These are phyloP conservation scores for Prunus armeniaca DNA, from an alignment of 306 rosid species.

Conservation along the genomic window DNA sequence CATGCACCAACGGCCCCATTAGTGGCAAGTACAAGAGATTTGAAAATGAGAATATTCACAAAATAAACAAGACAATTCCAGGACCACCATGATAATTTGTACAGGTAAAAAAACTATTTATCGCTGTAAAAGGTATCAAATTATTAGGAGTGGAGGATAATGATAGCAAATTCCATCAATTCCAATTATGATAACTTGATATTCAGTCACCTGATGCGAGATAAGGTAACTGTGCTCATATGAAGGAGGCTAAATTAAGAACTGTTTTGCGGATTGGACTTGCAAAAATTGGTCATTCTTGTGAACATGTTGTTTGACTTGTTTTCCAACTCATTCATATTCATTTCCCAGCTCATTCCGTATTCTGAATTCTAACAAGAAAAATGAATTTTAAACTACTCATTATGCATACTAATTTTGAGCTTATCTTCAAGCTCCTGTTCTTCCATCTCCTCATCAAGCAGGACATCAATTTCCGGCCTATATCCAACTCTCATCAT, in stretches of 20 bases:
- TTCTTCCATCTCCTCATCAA: slow-evolving; percentile 40
- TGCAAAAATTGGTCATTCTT: too few relatives aligned
- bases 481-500: slow-evolving; percentile 59
- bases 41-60: neutral
- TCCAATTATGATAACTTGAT: neutral
- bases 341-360: too few relatives aligned
- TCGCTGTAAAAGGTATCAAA: neutral
- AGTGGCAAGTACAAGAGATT: neutral
- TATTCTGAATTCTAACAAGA: too few relatives aligned
- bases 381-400: neutral
- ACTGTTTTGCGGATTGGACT: too few relatives aligned
- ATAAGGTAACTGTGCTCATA: slow-evolving; percentile 37
- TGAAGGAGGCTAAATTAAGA: too few relatives aligned
- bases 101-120: neutral
- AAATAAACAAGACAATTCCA: neutral
- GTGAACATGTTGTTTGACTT: too few relatives aligned
- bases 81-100: neutral
- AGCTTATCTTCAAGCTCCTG: slow-evolving; percentile 20
- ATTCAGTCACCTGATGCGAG: slow-evolving; percentile 81
- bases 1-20: neutral
- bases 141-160: neutral
- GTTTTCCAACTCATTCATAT: too few relatives aligned
- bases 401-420: neutral
- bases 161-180: neutral
- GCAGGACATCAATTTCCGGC: slow-evolving; percentile 37